Conservation (phyloP, 2,329 filamentous ascomycete species). For the Rhynchosporium secalis region DNA sequence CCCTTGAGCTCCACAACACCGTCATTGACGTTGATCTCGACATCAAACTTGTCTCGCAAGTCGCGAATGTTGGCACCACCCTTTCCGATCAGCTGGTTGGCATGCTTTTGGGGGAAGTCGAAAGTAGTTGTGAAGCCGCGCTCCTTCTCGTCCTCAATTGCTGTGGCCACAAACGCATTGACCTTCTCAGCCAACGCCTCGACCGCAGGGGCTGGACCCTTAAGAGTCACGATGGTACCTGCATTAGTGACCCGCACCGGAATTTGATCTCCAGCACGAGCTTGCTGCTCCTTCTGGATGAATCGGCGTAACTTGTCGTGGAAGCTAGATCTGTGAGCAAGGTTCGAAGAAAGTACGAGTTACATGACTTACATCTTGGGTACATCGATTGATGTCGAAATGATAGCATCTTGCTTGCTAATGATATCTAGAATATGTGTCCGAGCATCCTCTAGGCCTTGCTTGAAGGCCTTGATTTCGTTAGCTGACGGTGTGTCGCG, state of each 20-base stretch:
- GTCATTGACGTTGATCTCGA: slow-evolving; percentile 84
- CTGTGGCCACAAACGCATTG: slow-evolving; percentile 76
- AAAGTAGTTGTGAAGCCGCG: slow-evolving; percentile 84
- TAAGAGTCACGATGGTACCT: slow-evolving; percentile 66
- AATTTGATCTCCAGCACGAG: slow-evolving; percentile 56
- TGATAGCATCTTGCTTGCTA: slow-evolving; percentile 58
- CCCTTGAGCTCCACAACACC: slow-evolving; percentile 96
- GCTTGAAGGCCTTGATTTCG: slow-evolving; percentile 55
- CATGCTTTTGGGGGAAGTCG: slow-evolving; percentile 92
- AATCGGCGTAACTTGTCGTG: slow-evolving; percentile 64
- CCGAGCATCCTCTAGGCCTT: slow-evolving; percentile 56
- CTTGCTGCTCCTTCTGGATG: slow-evolving; percentile 65
- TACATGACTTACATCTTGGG: slow-evolving; percentile 51
- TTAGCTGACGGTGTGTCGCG: slow-evolving; percentile 50
- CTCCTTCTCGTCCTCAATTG: slow-evolving; percentile 91
- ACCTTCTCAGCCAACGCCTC: slow-evolving; percentile 73
- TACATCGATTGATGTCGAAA: slow-evolving; percentile 54
- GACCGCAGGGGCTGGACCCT: slow-evolving; percentile 73
- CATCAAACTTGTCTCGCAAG: slow-evolving; percentile 65
- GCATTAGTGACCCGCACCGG: slow-evolving; percentile 59
- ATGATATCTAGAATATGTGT: slow-evolving; percentile 59
- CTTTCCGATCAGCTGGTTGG: slow-evolving; percentile 78
- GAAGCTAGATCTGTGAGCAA: slow-evolving; percentile 48
- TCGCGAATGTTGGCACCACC: slow-evolving; percentile 66
- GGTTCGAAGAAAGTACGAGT: neutral